These are phyloP conservation scores for Bimuria novae-zelandiae DNA, from an alignment of 2,329 filamentous ascomycete species.

Conservation along the genomic window DNA sequence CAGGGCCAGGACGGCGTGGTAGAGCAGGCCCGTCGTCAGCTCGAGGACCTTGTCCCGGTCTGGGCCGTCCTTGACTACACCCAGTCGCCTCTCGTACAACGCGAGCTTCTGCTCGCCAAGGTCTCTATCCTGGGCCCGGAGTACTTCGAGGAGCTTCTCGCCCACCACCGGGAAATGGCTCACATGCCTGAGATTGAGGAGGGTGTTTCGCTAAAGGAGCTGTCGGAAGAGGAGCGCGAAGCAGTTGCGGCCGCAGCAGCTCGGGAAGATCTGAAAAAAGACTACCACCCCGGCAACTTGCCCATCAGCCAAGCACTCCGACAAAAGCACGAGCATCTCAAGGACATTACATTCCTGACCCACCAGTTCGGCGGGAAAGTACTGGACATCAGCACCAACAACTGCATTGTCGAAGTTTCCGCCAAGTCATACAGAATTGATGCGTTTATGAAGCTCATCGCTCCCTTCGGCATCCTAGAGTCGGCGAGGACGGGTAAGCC, in stretches of 20 bases:
- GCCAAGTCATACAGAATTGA: conserved; percentile 94
- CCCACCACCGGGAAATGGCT: conserved; percentile 92
- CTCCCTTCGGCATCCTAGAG: conserved; percentile 94
- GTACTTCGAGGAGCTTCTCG: conserved; percentile 95
- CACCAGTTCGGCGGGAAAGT: conserved; percentile 99
- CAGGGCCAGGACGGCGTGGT: conserved; percentile 96
- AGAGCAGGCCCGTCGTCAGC: conserved; percentile 91
- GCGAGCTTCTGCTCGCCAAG: conserved; percentile 93
- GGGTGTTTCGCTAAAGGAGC: conserved; percentile 26
- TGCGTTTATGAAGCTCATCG: conserved; percentile 94
- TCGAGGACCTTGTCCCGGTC: conserved; percentile 95
- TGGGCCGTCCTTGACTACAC: conserved; percentile 99
- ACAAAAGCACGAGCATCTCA: conserved; percentile 96
- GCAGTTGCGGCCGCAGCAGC: conserved; percentile 42
- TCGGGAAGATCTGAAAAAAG: conserved; percentile 52
- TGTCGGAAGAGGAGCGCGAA: conserved; percentile 40
- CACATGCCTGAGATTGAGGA: conserved; percentile 47
- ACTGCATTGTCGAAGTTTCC: conserved; percentile 96
- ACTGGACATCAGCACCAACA: conserved; percentile 95
- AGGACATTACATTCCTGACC: conserved; percentile 92
- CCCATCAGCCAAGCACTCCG: conserved; percentile 85
- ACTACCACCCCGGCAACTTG: conserved; percentile 90
- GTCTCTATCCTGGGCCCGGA: conserved; percentile 95
- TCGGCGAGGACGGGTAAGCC: conserved; percentile 79
- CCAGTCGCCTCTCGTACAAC: conserved; percentile 86